phyloP scores from a whole-genome alignment of 805 yeast species.

The Teunomyces kruisii region DNA sequence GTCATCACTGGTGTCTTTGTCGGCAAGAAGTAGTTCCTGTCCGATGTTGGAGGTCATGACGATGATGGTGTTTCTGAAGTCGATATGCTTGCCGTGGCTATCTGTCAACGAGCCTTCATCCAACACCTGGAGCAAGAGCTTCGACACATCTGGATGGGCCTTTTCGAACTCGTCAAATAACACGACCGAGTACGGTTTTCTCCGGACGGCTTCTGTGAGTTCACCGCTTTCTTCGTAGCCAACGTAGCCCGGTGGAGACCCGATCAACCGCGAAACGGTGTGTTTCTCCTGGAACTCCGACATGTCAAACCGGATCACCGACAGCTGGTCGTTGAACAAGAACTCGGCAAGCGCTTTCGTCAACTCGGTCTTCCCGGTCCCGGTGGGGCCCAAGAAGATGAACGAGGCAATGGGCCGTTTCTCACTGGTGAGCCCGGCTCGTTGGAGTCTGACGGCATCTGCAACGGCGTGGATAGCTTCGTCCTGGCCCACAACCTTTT shows the following conservation, averaged over 20 bases:
- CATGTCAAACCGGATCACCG: conserved; percentile 94
- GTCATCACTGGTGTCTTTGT: conserved; percentile 55
- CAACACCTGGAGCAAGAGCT: conserved; percentile 82
- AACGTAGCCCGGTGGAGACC: conserved; percentile 98
- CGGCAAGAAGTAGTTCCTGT: conserved; percentile 79
- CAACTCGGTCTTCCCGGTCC: conserved; percentile 96
- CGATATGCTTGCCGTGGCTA: conserved; percentile 91
- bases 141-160: conserved; percentile 95
- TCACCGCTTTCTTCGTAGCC: conserved; percentile 97
- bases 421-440: conserved; percentile 95
- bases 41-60: conserved; percentile 98
- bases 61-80: conserved; percentile 90
- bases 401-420: conserved; percentile 95
- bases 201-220: conserved; percentile 90
- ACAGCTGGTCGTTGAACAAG: conserved; percentile 81
- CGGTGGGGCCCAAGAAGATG: conserved; percentile 97
- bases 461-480: conserved; percentile 88
- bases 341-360: conserved; percentile 92
- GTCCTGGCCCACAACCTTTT: conserved; percentile 91
- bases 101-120: conserved; percentile 96
- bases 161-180: conserved; percentile 95
- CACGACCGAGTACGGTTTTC: conserved; percentile 92
- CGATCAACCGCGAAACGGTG: conserved; percentile 85
- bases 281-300: conserved; percentile 97
- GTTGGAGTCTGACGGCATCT: conserved; percentile 91